phyloP scores from a whole-genome alignment of 805 yeast species.

The Millerago galiae region DNA sequence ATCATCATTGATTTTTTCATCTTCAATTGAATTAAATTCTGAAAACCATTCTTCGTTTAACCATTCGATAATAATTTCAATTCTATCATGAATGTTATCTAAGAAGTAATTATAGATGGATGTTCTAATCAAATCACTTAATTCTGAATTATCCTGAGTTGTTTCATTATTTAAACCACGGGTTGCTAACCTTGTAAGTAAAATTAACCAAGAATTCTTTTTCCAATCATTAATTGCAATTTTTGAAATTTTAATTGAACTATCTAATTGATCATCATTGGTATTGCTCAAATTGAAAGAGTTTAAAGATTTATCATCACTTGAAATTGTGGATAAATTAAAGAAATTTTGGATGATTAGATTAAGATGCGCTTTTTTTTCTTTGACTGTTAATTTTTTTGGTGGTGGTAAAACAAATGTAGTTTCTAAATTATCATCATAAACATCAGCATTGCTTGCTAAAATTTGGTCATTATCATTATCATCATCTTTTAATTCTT shows the following conservation, averaged over 20 bases:
- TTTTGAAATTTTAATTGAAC: constrained; percentile 21
- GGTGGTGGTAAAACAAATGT: constrained; percentile 56
- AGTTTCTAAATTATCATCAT: constrained; percentile 34
- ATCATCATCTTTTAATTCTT: constrained; percentile 19
- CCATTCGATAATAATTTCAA: constrained; percentile 85
- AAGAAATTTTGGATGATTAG: constrained; percentile 56
- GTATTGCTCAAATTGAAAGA: constrained; percentile 17
- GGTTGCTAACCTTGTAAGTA: constrained; percentile 73
- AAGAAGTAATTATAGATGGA: constrained; percentile 68
- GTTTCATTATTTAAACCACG: constrained; percentile 51
- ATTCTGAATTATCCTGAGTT: constrained; percentile 27
- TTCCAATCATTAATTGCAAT: constrained; percentile 46
- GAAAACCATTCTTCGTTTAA: constrained; percentile 90
- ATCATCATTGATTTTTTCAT: constrained; percentile 14
- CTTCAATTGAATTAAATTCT: constrained; percentile 31
- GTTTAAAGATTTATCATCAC: constrained; percentile 14
- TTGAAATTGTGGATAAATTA: constrained; percentile 34
- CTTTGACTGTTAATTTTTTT: constrained; percentile 40
- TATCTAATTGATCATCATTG: constrained; percentile 12
- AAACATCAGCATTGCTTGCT: constrained; percentile 12
- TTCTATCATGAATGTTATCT: constrained; percentile 61
- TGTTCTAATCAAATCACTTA: constrained; percentile 58
- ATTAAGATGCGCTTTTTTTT: constrained; percentile 51
- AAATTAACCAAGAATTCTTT: constrained; percentile 66
- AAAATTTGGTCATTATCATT: constrained; percentile 18